Base-by-base conservation (phyloP, 2,329 filamentous ascomycete genomes). In the Helotiales sp. region DNA sequence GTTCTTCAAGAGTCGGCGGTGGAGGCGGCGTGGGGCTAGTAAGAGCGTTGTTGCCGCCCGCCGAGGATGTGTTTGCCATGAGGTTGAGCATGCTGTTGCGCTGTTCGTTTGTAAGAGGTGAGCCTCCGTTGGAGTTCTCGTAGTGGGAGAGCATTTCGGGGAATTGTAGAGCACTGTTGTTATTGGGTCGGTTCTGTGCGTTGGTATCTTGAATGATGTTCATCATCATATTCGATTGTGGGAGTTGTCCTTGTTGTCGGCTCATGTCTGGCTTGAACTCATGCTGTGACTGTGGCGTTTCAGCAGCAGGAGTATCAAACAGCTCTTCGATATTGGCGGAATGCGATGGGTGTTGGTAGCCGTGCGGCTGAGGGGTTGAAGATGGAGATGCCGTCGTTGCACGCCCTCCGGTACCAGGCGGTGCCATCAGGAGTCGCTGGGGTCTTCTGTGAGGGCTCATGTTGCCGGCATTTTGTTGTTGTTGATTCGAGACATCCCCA, bases 201-300 rank as follows among this genome's bases (percentile, higher is more conserved):
- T 89, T 89, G 69, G 87, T 86, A 68, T 87, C 86, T 66, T 89
- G 85, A 76, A 90, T 89, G 34, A 90, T 84, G 73, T 84, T 87
- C 84, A 90, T 87, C 84, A 90, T 87, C 83, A 89, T 60, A 83
- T 83, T 73, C 87, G 20, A 86, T 64, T 86, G 86, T 0, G 86
- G 85, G 65, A 85, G 86, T 13, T 79, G 78, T 85, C 84, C 67
- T 55, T 20, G 86, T 86, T n/a, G 79, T 6, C 58, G 78, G 26
- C 15, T 61, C 28, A 47, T 49, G 8, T 61, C 47, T 11, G 59
- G 26, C 22, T 50, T 32, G 26, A 32, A 60, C 75, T 86, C 83
- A 6, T 88, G 81, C 73, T 89, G 86, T 37, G 85, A 82, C 30
- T 85, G 83, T 2, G 88, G 79, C 0, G 85, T 82, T 1, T 83